Base-by-base conservation (phyloP, 176 grass and related monocot genomes). In the Musa schizocarpa region DNA sequence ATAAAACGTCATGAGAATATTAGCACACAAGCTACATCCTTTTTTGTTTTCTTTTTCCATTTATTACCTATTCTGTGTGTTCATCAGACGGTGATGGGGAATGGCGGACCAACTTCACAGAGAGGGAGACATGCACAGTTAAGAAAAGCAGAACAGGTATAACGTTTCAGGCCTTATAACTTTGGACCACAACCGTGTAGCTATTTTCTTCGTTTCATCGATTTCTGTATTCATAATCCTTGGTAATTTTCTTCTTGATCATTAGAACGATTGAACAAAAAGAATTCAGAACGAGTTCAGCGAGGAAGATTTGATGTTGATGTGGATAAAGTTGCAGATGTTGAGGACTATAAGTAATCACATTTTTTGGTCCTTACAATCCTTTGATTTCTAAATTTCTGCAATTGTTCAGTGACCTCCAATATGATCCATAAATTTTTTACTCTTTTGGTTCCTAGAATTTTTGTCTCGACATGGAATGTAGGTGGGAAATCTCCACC, bases 381-480 rank as follows among this genome's bases (percentile, higher is more conserved):
- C 34, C n/a, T 20, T 64, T 24, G 62, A 10, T 64, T 64, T 68
- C 71, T 12, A 43, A 56, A 17, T 65, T 19, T 11, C 81, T 57
- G 63, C 68, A 43, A 25, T 8, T 13, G 26, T 52, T 55, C 43
- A 63, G 76, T 68, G 1, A 72, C 62, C 6, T 83, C 12, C 55
- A 19, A 51, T 76, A 56, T 77, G 22, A 79, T 43, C 34, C 34
- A 43, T 20, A 57, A 77, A 27, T 63, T 80, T 65, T 80, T 54
- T 19, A 27, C 65, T 49, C 10, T 0, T 70, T 74, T 58, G 68
- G 20, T 69, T 6, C 74, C 69, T 77, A 96, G 93, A 81, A 83
- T 96, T 50, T 96, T 96, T 86, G 81, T 91, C 71, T 83, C 89
- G 22, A 96, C 93, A 11, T 96, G 93, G 93, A 96, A 96, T 82